Evolutionary conservation across 352 stramenopile species (phyloP), one percentile per base, ranked within the genome.

Genomic region (Plasmopara halstedii): DNA sequence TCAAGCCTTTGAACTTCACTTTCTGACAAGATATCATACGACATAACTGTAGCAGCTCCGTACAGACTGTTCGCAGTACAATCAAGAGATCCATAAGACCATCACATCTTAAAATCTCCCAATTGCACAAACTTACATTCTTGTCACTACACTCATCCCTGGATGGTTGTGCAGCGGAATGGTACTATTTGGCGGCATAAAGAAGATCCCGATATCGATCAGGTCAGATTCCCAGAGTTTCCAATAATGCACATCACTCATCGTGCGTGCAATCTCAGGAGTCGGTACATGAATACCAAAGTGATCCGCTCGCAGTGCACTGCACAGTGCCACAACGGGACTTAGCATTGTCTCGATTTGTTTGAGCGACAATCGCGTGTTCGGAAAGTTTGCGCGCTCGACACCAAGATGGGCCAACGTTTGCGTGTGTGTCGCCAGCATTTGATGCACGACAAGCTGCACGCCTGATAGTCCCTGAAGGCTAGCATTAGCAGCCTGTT

Each of bases 141-240:
- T 62, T 8, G 80, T 85, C 48, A 91, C 62, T 48, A 91, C 80
- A 34, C 77, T 88, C 80, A 91, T 91, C 53, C 73, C 75, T 17
- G 80, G 80, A 31, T 91, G 80, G 45, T 91, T 88, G 43, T 91
- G 80, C 20, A 91, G 58, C 2, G 80, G 80, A 31, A 91, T 91
- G 31, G 73, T 55, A 33, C 74, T 67, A 26, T 83, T 76, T 2
- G 80, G 80, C 6, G 80, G 80, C 70, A 91, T 83, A 42, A 91
- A 88, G 45, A 91, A 91, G 32, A 91, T 89, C 19, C 80, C 80
- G 49, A 91, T 84, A 55, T 85, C 77, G 38, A 91, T 88, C 13
- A 65, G 83, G 40, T 91, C 80, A 3, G 70, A 85, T 39, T 91
- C 77, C 77, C 75, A 91, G 3, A 91, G 64, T 55, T 88, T 91